A percentile compares a stretch with the other conserved stretches of the same genome.
phyloP scores from a whole-genome alignment of 805 yeast species.

The Suhomyces sp. region DNA sequence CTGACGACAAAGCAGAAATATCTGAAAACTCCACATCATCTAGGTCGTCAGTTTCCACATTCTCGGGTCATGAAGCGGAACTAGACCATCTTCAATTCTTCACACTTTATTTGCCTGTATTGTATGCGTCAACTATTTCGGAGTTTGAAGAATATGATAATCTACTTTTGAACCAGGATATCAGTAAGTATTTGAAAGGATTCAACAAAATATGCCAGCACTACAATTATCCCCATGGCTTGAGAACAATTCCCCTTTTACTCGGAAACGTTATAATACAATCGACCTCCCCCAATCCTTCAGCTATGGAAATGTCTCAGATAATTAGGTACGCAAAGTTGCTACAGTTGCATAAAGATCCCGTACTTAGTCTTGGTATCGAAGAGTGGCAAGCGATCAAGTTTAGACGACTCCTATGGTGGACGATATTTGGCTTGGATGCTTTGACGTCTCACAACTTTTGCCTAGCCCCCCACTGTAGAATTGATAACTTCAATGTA shows the following conservation, averaged over 20 bases:
- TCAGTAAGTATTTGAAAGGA: slow-evolving; percentile 48
- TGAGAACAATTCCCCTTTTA: slow-evolving; percentile 40
- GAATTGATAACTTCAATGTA: slow-evolving; percentile 53
- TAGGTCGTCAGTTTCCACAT: slow-evolving; percentile 1
- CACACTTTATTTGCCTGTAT: slow-evolving; percentile 49
- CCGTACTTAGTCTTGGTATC: slow-evolving; percentile 50
- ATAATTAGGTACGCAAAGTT: slow-evolving; percentile 56
- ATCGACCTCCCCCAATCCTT: slow-evolving; percentile 55
- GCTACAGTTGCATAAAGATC: slow-evolving; percentile 58
- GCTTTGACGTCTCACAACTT: slow-evolving; percentile 54
- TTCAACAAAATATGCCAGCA: slow-evolving; percentile 50
- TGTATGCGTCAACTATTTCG: slow-evolving; percentile 58
- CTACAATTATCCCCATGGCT: slow-evolving; percentile 48
- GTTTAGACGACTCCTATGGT: slow-evolving; percentile 59
- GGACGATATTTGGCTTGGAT: slow-evolving; percentile 63
- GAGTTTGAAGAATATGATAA: slow-evolving; percentile 58
- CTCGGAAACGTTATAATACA: slow-evolving; percentile 50
- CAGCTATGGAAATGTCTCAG: slow-evolving; percentile 53
- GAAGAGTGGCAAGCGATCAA: slow-evolving; percentile 49
- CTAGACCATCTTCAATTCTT: slow-evolving; percentile 45
- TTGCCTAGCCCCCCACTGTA: slow-evolving; percentile 53
- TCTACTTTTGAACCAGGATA: slow-evolving; percentile 43
- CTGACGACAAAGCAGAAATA: slow-evolving; percentile 11
- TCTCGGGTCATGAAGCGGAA: slow-evolving; percentile 4
- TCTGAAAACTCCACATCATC: slow-evolving; percentile 2